These are phyloP conservation scores for Crithidia sp. DNA, from an alignment of 208 protist genomes.

Conservation along the genomic window DNA sequence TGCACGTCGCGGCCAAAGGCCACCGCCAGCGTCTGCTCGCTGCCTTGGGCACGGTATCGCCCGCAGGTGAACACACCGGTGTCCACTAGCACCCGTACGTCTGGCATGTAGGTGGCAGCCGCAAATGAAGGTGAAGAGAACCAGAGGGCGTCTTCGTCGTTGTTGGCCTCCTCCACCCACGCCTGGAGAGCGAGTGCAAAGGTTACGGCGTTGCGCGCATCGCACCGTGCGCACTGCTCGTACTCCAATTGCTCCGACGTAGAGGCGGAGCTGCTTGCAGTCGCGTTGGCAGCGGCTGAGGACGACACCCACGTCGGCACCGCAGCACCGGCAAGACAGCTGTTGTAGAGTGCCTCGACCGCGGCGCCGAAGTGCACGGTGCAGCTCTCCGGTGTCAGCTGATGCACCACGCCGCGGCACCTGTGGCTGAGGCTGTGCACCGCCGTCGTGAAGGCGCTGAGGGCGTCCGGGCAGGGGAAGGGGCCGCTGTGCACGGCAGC, in stretches of 20 bases:
- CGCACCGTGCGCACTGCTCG: background rate
- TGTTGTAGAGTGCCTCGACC: background rate
- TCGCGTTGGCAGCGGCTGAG: background rate
- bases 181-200: background rate
- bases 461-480: slow-evolving; percentile 12
- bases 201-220: background rate
- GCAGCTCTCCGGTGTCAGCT: background rate
- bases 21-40: slow-evolving; percentile 23
- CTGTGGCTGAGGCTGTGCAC: slow-evolving; percentile 3
- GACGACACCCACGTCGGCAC: background rate
- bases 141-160: background rate
- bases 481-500: background rate
- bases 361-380: background rate
- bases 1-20: slow-evolving; percentile 33
- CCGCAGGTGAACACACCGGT: slow-evolving; percentile 28
- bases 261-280: background rate
- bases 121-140: background rate
- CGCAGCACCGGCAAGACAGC: background rate
- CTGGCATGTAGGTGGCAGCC: background rate
- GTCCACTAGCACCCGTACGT: slow-evolving; percentile 31
- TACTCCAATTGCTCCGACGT: background rate
- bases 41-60: slow-evolving; percentile 7
- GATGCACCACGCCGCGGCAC: background rate
- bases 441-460: slow-evolving; percentile 11
- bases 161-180: background rate